These are phyloP conservation scores for Dactylellina leptospora DNA, from an alignment of 2,329 filamentous ascomycete genomes.

Conservation along the genomic window DNA sequence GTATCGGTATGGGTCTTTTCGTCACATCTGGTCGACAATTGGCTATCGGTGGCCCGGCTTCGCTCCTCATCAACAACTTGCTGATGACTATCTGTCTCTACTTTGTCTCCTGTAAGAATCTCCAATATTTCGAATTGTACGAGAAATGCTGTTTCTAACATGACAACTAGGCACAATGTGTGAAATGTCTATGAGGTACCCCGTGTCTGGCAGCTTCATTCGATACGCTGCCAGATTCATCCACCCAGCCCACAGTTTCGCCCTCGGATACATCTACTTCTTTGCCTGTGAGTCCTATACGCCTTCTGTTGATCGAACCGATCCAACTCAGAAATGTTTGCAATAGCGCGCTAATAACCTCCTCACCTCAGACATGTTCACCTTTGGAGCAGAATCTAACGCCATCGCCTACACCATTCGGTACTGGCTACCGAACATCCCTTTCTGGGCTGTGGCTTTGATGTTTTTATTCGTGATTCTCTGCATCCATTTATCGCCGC, in stretches of 20 bases:
- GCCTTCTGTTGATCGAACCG: background rate
- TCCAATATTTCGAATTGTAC: too few relatives aligned
- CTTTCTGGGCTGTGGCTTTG: slow-evolving; percentile 34
- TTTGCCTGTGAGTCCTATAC: slow-evolving; percentile 33
- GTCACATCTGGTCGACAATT: slow-evolving; percentile 70
- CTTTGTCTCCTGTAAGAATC: slow-evolving; percentile 69
- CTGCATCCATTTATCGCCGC: slow-evolving; percentile 33
- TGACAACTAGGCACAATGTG: slow-evolving; percentile 57
- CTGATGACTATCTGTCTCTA: slow-evolving; percentile 68
- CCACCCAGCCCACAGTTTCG: slow-evolving; percentile 64
- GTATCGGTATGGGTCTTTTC: slow-evolving; percentile 71
- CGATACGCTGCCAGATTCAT: slow-evolving; percentile 65
- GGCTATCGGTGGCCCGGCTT: slow-evolving; percentile 69
- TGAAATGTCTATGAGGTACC: slow-evolving; percentile 61
- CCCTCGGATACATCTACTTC: slow-evolving; percentile 60
- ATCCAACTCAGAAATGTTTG: slow-evolving; percentile 10
- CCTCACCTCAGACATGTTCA: slow-evolving; percentile 38
- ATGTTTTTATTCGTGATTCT: slow-evolving; percentile 36
- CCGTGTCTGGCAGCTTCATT: slow-evolving; percentile 64
- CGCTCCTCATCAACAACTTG: slow-evolving; percentile 65
- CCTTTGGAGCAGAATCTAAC: slow-evolving; percentile 49
- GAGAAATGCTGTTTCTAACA: slow-evolving; percentile 5
- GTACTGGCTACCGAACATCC: slow-evolving; percentile 35
- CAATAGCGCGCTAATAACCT: slow-evolving; percentile 30
- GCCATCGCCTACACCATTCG: slow-evolving; percentile 40